A percentile compares a stretch with the other conserved stretches of the same genome.
These are phyloP conservation scores for Prunus yedoensis DNA, from an alignment of 331 rosid species.

Conservation along the genomic window DNA sequence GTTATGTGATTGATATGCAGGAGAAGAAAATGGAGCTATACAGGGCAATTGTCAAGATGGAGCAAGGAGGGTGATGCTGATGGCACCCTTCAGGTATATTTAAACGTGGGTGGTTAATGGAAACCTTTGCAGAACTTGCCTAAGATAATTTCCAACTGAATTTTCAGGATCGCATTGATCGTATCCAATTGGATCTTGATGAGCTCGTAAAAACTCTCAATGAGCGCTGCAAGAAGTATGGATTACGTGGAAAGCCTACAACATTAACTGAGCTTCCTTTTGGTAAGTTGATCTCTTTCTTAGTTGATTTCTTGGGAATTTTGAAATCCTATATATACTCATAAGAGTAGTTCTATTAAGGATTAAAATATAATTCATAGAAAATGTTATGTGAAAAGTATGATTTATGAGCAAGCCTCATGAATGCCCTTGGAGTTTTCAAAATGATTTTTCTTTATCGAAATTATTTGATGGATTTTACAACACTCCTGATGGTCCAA, in stretches of 20 bases:
- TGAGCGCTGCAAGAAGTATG: no score
- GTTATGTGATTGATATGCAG: conserved; percentile 33
- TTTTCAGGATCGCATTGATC: conserved; percentile 73
- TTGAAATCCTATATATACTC: neutral
- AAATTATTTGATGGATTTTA: neutral
- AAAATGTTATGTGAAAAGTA: no score
- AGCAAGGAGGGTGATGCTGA: conserved; percentile 67
- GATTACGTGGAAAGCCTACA: conserved; percentile 78
- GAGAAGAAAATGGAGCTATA: conserved; percentile 95
- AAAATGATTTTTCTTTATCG: neutral
- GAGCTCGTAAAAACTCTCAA: conserved; percentile 78
- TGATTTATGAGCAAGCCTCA: no score
- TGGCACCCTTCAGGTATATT: conserved; percentile 68
- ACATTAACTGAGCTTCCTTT: conserved; percentile 92
- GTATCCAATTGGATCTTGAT: conserved; percentile 70
- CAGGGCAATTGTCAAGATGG: conserved; percentile 83
- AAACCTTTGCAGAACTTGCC: conserved; percentile 22
- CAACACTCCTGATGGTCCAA: neutral
- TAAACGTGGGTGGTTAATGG: conserved; percentile 16
- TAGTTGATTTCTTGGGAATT: neutral
- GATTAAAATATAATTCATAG: no score
- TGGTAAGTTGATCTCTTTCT: conserved; percentile 53
- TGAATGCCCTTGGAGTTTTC: neutral
- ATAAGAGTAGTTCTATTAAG: neutral
- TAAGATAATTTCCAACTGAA: conserved; percentile 27